Percentiles rank a stretch among this genome's conserved stretches.
phyloP scores from a whole-genome alignment of 106 monocot species.

The Dendrobium chrysotoxum region DNA sequence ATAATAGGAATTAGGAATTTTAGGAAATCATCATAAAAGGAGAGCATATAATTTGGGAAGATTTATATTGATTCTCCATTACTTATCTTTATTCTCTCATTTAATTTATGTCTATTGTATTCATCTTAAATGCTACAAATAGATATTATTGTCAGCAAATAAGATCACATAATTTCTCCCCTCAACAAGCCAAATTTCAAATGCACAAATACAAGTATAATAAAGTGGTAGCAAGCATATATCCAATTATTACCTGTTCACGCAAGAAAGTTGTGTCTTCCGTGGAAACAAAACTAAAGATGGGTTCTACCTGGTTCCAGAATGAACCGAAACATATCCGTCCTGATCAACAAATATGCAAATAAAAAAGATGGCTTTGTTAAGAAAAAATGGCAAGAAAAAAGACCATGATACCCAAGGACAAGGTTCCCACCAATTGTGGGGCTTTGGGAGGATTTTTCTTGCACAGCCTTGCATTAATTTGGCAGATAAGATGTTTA shows the following conservation, averaged over 20 bases:
- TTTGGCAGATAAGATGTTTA: neutral
- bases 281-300: slow-evolving; percentile 34
- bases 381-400: neutral
- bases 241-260: slow-evolving; percentile 27
- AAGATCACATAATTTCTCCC: too few relatives aligned
- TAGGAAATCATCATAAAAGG: too few relatives aligned
- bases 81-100: too few relatives aligned
- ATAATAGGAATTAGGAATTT: too few relatives aligned
- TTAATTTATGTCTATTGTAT: too few relatives aligned
- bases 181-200: neutral
- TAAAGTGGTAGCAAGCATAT: neutral
- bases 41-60: too few relatives aligned
- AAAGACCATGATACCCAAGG: neutral
- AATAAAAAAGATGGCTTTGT: neutral
- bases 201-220: neutral
- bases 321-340: slow-evolving; percentile 16
- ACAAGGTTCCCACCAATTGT: neutral
- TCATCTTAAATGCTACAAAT: too few relatives aligned
- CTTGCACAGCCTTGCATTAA: neutral
- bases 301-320: slow-evolving; percentile 37
- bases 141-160: too few relatives aligned
- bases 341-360: slow-evolving; percentile 19
- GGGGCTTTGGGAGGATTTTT: neutral
- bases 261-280: slow-evolving; percentile 38
- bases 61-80: too few relatives aligned